These are phyloP conservation scores for Fomes fomentarius DNA, from an alignment of 1,284 basidiomycete genomes.

Conservation along the genomic window DNA sequence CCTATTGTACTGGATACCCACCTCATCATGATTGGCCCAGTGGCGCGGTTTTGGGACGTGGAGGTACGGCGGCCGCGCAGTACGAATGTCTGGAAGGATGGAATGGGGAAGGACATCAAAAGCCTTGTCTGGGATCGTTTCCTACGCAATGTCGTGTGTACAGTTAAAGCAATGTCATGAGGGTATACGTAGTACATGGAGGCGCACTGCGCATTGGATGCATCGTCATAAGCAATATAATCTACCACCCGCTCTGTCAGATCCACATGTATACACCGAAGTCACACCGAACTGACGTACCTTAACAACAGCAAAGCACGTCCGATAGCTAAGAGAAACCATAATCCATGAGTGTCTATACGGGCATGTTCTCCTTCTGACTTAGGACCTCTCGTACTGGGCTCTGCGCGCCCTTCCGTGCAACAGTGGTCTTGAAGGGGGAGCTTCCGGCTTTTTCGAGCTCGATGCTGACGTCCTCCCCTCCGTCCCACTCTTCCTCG, in stretches of 20 bases:
- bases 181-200: slow-evolving; percentile 18
- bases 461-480: slow-evolving; percentile 54
- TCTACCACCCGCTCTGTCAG: too few relatives aligned
- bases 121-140: slow-evolving; percentile 3
- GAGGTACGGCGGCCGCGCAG: too few relatives aligned
- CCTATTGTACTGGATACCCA: slow-evolving; percentile 12
- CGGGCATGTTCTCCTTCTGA: slow-evolving; percentile 37
- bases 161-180: slow-evolving; percentile 5
- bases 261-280: too few relatives aligned
- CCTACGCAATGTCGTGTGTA: slow-evolving; percentile 11
- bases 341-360: slow-evolving; percentile 7
- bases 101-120: background rate
- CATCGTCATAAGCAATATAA: slow-evolving; percentile 15
- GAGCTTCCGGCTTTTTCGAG: slow-evolving; percentile 28
- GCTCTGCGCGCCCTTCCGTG: slow-evolving; percentile 26
- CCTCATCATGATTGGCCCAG: background rate
- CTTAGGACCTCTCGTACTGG: slow-evolving; percentile 33
- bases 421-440: slow-evolving; percentile 16
- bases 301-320: slow-evolving; percentile 17
- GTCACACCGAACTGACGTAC: too few relatives aligned
- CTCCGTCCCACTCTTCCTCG: slow-evolving; percentile 55
- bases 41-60: too few relatives aligned
- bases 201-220: slow-evolving; percentile 21
- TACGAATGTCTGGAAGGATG: background rate
- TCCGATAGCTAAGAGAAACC: slow-evolving; percentile 2